phyloP scores from a whole-genome alignment of 73 alveolate species.

The Paramecium pentaurelia region DNA sequence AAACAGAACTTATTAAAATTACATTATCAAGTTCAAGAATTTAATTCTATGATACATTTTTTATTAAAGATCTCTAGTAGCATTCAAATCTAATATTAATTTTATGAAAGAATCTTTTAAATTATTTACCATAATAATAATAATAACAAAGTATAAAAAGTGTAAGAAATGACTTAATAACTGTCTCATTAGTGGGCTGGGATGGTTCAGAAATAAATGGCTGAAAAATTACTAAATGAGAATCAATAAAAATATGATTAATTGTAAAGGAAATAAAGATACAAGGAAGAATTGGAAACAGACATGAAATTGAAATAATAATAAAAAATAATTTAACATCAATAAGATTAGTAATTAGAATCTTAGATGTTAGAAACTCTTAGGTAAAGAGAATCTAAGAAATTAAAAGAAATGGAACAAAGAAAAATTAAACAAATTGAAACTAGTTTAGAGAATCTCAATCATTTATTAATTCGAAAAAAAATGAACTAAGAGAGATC shows the following conservation, averaged over 20 bases:
- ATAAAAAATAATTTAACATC: neutral
- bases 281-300: constrained; percentile 41
- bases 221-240: neutral
- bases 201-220: neutral
- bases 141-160: neutral
- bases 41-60: neutral
- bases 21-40: neutral
- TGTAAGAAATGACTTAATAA: neutral
- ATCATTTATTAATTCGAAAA: constrained; percentile 21
- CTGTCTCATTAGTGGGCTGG: neutral
- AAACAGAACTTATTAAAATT: neutral
- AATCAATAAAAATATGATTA: neutral
- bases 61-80: neutral
- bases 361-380: neutral
- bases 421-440: constrained; percentile 36
- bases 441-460: constrained; percentile 22
- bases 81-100: neutral
- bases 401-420: constrained; percentile 9
- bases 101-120: neutral
- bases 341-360: neutral
- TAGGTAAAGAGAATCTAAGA: neutral
- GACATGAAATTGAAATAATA: constrained; percentile 27
- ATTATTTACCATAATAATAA: neutral
- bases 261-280: neutral
- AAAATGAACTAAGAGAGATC: constrained; percentile 8